Percentiles rank a stretch among this genome's conserved stretches.
phyloP scores from a whole-genome alignment of 495 filamentous ascomycete genomes.

The Elaphomyces granulatus region DNA sequence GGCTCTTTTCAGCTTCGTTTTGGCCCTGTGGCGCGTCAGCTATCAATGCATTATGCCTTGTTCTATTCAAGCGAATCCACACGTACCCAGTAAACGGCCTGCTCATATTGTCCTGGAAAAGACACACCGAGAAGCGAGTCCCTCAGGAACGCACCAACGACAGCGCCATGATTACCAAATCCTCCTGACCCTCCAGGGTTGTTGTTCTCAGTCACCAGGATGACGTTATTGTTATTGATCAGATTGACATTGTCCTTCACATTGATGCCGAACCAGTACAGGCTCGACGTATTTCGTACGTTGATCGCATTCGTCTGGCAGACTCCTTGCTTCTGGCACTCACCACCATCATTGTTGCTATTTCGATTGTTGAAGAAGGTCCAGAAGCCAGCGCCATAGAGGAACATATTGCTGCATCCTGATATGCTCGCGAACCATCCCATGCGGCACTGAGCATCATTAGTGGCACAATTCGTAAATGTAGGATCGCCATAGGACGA shows the following conservation, averaged over 20 bases:
- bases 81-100: no score
- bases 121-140: no score
- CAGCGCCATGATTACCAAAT: no score
- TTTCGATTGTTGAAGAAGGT: slow-evolving; percentile 34
- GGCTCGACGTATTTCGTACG: slow-evolving; percentile 15
- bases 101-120: no score
- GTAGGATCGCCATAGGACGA: slow-evolving; percentile 27
- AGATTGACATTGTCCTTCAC: slow-evolving; percentile 31
- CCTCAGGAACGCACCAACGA: slow-evolving; percentile 32
- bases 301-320: no score
- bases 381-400: slow-evolving; percentile 42
- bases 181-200: slow-evolving; percentile 45
- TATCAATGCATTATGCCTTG: no score
- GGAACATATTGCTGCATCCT: slow-evolving; percentile 33
- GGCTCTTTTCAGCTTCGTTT: no score
- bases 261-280: slow-evolving; percentile 30
- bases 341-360: slow-evolving; percentile 12
- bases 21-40: no score
- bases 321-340: slow-evolving; percentile 33
- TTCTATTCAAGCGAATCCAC: no score
- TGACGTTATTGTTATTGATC: slow-evolving; percentile 18
- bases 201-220: slow-evolving; percentile 22
- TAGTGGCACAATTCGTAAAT: slow-evolving; percentile 19
- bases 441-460: slow-evolving; percentile 28
- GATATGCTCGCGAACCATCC: slow-evolving; percentile 25